Conservation (phyloP, 352 stramenopile species). For the Pythium phragmiticola region DNA sequence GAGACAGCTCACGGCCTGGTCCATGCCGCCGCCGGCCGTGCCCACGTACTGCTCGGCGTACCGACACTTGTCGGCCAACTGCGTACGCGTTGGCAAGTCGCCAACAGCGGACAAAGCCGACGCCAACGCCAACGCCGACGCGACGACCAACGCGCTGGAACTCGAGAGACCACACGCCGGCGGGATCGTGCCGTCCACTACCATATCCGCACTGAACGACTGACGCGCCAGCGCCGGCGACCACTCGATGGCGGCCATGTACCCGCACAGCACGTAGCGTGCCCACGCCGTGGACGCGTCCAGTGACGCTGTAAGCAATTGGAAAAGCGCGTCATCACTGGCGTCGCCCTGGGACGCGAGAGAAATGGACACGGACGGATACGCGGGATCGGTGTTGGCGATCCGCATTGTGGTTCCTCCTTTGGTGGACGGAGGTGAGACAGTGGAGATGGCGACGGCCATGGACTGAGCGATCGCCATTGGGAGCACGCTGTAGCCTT, state of each 20-base stretch:
- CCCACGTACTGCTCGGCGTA: constrained; percentile 63
- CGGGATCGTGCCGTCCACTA: constrained; percentile 72
- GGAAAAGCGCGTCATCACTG: constrained; percentile 14
- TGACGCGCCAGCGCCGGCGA: not conserved
- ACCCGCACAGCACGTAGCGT: constrained; percentile 46
- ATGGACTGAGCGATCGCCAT: constrained; percentile 74
- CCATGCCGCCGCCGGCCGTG: constrained; percentile 83
- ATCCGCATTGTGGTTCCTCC: constrained; percentile 2
- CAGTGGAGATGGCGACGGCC: constrained; percentile 40
- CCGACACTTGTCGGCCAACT: constrained; percentile 58
- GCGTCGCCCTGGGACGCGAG: not conserved
- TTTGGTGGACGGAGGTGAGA: not conserved
- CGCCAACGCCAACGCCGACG: constrained; percentile 45
- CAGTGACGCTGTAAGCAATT: constrained; percentile 9
- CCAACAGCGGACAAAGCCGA: constrained; percentile 9
- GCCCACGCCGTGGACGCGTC: constrained; percentile 17
- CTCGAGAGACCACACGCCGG: constrained; percentile 70
- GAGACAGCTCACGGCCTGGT: constrained; percentile 72
- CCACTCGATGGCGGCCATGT: constrained; percentile 36
- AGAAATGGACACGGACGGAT: constrained; percentile 4
- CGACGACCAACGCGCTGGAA: constrained; percentile 81
- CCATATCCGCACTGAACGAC: constrained; percentile 17
- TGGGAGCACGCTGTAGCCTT: constrained; percentile 81
- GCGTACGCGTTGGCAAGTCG: constrained; percentile 26
- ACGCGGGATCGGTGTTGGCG: constrained; percentile 14